Conservation (phyloP, 1,284 basidiomycete species). For the Ceratobasidium sp. region DNA sequence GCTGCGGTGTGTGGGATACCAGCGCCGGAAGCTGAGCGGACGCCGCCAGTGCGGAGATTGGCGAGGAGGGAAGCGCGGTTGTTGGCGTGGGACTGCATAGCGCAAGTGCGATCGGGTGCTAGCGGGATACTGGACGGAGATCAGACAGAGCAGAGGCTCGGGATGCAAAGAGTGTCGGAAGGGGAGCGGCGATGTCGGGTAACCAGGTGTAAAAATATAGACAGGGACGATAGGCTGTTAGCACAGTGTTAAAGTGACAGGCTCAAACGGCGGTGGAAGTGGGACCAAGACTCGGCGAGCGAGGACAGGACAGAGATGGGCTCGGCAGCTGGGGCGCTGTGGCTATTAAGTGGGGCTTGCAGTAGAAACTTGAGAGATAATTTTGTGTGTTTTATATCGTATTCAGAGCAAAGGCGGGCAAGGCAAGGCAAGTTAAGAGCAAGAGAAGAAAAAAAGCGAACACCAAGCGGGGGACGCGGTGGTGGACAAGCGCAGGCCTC, state of each 20-base stretch:
- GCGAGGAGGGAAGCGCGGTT: conserved; percentile 82
- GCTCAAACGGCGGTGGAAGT: neutral
- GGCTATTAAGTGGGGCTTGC: neutral
- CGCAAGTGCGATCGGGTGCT: neutral
- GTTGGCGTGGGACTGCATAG: conserved; percentile 56
- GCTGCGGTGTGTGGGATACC: conserved; percentile 73
- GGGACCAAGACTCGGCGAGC: neutral
- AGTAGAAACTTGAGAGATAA: conserved; percentile 8
- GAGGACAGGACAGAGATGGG: neutral
- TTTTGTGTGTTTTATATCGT: conserved; percentile 37
- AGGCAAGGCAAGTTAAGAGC: conserved; percentile 20
- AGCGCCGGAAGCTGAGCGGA: conserved; percentile 69
- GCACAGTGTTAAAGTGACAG: neutral
- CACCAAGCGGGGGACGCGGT: conserved; percentile 36
- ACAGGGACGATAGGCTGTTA: conserved; percentile 16
- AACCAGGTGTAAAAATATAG: conserved; percentile 26
- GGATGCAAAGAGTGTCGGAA: conserved; percentile 7
- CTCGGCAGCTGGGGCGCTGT: conserved; percentile 18
- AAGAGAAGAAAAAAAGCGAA: conserved; percentile 34
- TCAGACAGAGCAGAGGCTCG: neutral
- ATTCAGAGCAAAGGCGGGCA: conserved; percentile 40
- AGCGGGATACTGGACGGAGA: neutral
- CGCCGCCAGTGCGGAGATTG: conserved; percentile 85
- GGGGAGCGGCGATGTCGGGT: conserved; percentile 2
- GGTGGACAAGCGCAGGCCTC: neutral